Evolutionary conservation across 2,329 filamentous ascomycete species (phyloP), one percentile per base, ranked within the genome.

Genomic region (Colletotrichum gloeosporioides): DNA sequence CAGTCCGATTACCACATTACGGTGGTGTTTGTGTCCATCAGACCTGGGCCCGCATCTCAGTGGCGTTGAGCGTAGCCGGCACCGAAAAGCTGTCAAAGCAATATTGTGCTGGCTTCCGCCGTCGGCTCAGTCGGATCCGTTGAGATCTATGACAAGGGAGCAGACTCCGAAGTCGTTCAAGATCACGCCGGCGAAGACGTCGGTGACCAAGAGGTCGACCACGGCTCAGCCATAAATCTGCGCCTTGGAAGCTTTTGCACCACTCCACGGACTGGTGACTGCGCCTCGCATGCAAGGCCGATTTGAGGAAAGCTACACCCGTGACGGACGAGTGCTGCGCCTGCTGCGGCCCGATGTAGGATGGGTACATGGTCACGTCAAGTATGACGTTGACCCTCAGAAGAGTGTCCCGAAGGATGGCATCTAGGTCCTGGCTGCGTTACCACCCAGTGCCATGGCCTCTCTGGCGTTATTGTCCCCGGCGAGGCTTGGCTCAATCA

Each of bases 21-120:
- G 36, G 16, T 39, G 36, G 36, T 39, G 16, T 39, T 39, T 2
- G 8, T 39, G 36, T 5, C 15, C 0, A 18, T 18, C 44, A 49
- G 10, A n/a, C 44, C 44, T 2, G 44, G 44, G 44, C n/a, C n/a
- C 44, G 10, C 13, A 12, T 1, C 44, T 3, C 10, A 49, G 44
- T 0, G 10, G 7, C 6, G 0, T 0, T n/a, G 44, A 13, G 6
- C n/a, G 44, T 5, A 49, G 10, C 44, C 44, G 44, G 6, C 44
- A 6, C 10, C 9, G 44, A 49, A 4, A 49, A 49, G 0, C 39
- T 44, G 6, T 2, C 44, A 1, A 49, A 6, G 10, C 6, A 49
- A n/a, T 22, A 0, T 49, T 22, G n/a, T 22, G 44, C n/a, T 49
- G 44, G 44, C 44, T 22, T 49, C 10, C n/a, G 44, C 44, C n/a